Evolutionary conservation across 78 protist species (phyloP), one percentile per base, ranked within the genome.

Genomic region (Dictyostelium discoideum): DNA sequence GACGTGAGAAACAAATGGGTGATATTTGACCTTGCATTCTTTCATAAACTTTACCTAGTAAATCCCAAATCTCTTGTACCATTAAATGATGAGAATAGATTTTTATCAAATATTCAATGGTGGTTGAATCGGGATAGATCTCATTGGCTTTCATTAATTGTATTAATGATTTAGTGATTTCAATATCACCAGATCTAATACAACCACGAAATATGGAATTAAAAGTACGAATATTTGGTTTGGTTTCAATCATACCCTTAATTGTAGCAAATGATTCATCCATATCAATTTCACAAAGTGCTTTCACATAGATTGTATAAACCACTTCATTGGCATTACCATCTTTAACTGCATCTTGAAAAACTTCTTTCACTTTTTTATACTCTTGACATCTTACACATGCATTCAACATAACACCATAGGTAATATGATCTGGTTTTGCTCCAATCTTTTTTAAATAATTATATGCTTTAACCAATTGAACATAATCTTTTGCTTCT

Each of bases 141-240:
- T 84, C 54, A 13, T 83, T 48, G 40, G 83, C 26, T 3, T 96
- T 84, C 76, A 42, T 50, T 0, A 46, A 78, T n/a, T n/a, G 8
- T 18, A 85, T 48, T 26, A 96, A 26, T 29, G 42, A 14, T 26
- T 82, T 16, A 0, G 97, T 85, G 44, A 86, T 78, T 26, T 29
- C 93, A 7, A 72, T 13, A 42, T 89, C 93, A 20, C 97, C 97
- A 32, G 69, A 32, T 20, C 96, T 14, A n/a, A 96, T 50, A 80
- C 95, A 86, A 24, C 96, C 97, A 54, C 97, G 72, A 26, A 96
- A 80, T 32, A 96, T 57, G 9, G 97, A 84, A 18, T 96, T 96
- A 63, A 67, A 89, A 0, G 97, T 96, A 32, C 97, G 57, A 9
- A 93, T 57, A 40, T 96, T 96, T 44, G 96, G 97, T 22, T 37